Base-by-base conservation (phyloP, 2,329 filamentous ascomycete species). In the Coleophoma crateriformis region DNA sequence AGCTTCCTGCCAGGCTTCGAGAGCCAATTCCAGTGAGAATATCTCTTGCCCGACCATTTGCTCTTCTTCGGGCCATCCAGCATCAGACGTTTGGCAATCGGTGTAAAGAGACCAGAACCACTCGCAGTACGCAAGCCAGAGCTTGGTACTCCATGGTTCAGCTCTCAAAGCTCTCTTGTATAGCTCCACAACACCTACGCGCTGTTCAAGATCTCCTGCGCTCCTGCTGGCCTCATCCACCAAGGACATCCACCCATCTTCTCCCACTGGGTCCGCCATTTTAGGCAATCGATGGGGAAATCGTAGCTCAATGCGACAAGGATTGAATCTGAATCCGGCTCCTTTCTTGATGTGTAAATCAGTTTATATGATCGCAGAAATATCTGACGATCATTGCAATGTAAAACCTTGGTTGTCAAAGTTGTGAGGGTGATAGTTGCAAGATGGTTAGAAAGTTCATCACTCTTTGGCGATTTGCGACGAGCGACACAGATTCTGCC, bases 101-200 rank as follows among this genome's bases (percentile, higher is more conserved):
- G 76, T 75, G 66, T 88, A 84, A 11, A 90, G 80, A 17, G 79
- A 78, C 75, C 85, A 84, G 54, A 91, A 82, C 68, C 85, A 92
- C 60, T 90, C 83, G 67, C 85, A 88, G 63, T 91, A 92, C 27
- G 82, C 77, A 52, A 84, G 76, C 88, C 88, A 94, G 38, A 92
- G 71, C 54, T 79, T 82, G 52, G 86, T 73, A 60, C 88, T 91
- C 57, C 78, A 83, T 11, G 86, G 85, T 67, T 92, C 88, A 47
- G 87, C 84, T 50, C 72, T 70, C 19, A 85, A 79, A 50, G 88
- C 87, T 57, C 77, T 78, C 58, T 85, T 82, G 68, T 83, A 90
- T 41, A 87, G 70, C 65, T 92, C 88, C 62, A 90, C 76, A 44
- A 88, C 74, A 53, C 77, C 75, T 63, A 89, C 77, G 58, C 85